Conservation (phyloP, 257 asterid genomes). For the Solanum ossicruentum region DNA sequence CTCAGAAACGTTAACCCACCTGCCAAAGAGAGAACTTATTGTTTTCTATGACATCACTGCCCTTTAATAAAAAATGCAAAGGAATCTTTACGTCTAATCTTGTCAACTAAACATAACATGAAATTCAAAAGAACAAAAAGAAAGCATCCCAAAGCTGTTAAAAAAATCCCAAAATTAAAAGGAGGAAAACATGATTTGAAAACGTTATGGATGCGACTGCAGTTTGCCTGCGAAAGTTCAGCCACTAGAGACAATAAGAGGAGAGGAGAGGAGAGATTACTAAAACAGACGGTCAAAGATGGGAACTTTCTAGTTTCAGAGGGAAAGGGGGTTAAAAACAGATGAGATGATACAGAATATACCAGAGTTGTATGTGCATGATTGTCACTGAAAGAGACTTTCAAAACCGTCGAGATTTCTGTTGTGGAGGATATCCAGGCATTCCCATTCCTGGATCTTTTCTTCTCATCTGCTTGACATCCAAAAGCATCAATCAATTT, state of each 20-base stretch:
- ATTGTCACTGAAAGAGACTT: neutral
- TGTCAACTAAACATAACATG: neutral
- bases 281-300: neutral
- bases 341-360: neutral
- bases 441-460: slow-evolving; percentile 76
- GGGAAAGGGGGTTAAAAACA: neutral
- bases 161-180: neutral
- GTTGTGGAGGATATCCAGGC: slow-evolving; percentile 95
- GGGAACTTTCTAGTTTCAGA: neutral
- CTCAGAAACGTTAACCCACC: neutral
- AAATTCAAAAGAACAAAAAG: neutral
- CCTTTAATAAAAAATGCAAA: neutral
- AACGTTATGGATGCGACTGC: neutral
- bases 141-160: neutral
- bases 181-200: neutral
- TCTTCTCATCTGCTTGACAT: slow-evolving; percentile 63
- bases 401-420: slow-evolving; percentile 84
- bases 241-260: neutral
- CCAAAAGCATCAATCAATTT: slow-evolving; percentile 1
- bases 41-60: neutral
- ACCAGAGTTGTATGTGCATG: neutral
- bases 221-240: neutral
- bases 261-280: neutral
- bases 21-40: neutral
- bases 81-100: neutral